Base-by-base conservation (phyloP, 139 green algal genomes). In the Picochlorum sp. region DNA sequence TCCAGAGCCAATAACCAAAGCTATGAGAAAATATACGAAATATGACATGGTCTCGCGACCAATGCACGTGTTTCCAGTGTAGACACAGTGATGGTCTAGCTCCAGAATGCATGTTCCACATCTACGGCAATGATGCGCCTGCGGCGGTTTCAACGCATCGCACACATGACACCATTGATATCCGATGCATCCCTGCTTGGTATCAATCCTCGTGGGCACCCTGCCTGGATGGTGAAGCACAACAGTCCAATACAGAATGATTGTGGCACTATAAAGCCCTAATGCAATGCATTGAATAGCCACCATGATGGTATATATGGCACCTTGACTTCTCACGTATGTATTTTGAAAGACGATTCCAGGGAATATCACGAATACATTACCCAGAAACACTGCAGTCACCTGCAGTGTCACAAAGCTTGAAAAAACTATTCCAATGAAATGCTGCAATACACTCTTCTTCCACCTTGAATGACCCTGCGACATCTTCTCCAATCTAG, bases 61-160 rank as follows among this genome's bases (percentile, higher is more conserved):
- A 10, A 75, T 54, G 13, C 71, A 80, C 9, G 34, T 11, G 34
- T 71, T 71, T 54, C 20, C 38, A 38, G 68, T 55, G 8, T 54
- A 81, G 14, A 57, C 50, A 62, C 74, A 81, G 57, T 81, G 75
- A 26, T 81, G 75, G 51, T 81, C 75, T 15, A 81, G 20, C 1
- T 31, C 26, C 41, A 56, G 3, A 0, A 81, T 60, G 45, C 75
- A 81, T 44, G 26, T n/a, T 10, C 56, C 73, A 34, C 71, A 80
- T 9, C 52, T 58, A 52, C 49, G 8, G 72, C 72, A 80, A 65
- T 81, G 74, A 52, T 81, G 74, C 13, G 74, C 66, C 4, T 16
- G 11, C 3, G 62, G 60, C 1, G 68, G 68, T 61, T 79, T 77
- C 60, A 61, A 62, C 41, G 52, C 55, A 15, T 28, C 8, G 54